Conservation (phyloP, 139 green algal species). For the Mesotaenium endlicherianum region DNA sequence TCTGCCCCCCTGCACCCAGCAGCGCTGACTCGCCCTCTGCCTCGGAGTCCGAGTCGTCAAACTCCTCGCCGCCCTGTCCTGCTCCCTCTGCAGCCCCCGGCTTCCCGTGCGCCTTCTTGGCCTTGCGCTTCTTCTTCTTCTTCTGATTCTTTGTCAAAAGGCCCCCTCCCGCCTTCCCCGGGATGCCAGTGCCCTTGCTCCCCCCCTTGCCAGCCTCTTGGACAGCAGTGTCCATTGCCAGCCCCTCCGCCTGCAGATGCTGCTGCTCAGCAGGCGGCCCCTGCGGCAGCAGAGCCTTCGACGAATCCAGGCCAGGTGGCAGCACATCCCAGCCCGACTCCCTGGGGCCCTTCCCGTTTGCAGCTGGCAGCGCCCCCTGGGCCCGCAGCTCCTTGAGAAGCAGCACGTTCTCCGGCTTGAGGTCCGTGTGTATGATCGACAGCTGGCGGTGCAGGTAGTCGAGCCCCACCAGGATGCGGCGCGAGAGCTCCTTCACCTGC, state of each 20-base stretch:
- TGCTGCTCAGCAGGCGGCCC: background rate
- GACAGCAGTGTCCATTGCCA: too few species aligned
- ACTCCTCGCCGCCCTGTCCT: too few species aligned
- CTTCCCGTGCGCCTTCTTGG: constrained; percentile 26
- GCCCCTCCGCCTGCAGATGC: background rate
- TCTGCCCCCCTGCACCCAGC: too few species aligned
- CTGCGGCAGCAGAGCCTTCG: background rate
- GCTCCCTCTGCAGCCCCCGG: too few species aligned
- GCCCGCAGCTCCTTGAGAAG: constrained; percentile 46
- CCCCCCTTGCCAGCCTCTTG: background rate
- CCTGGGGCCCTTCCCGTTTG: background rate
- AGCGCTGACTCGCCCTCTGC: too few species aligned
- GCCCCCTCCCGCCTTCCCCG: background rate
- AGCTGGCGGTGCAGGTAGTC: constrained; percentile 87
- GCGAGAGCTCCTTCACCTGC: constrained; percentile 75
- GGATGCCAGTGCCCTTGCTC: constrained; percentile 20
- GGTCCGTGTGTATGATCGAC: constrained; percentile 93
- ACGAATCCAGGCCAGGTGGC: background rate
- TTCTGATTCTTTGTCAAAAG: constrained; percentile 39
- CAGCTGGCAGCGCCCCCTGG: background rate
- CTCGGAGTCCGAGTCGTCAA: too few species aligned
- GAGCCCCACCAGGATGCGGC: constrained; percentile 75
- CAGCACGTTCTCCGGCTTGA: constrained; percentile 99
- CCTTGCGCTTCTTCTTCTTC: constrained; percentile 38
- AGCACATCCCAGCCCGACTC: constrained; percentile 8